phyloP scores from a whole-genome alignment of 257 asterid species.

The Linderniella brevidens region DNA sequence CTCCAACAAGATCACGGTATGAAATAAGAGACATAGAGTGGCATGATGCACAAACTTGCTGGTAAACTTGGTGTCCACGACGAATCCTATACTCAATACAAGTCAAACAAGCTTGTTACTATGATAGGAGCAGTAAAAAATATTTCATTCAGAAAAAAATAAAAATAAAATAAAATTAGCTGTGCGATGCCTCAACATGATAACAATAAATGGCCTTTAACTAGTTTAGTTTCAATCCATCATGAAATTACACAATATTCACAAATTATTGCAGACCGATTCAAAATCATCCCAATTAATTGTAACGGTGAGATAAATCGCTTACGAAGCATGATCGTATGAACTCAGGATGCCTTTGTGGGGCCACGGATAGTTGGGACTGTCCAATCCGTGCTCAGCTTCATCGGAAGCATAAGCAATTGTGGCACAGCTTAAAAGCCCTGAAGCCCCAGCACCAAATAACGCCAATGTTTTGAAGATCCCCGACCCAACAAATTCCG shows the following conservation, averaged over 20 bases:
- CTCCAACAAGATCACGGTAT: conserved; percentile 74
- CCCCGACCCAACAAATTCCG: conserved; percentile 13
- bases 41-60: conserved; percentile 73
- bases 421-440: conserved; percentile 26
- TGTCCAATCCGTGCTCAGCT: conserved; percentile 37
- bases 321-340: conserved; percentile 48
- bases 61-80: conserved; percentile 64
- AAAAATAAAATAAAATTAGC: background rate
- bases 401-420: conserved; percentile 30
- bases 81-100: conserved; percentile 33
- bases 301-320: background rate
- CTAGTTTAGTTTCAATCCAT: no score
- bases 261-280: background rate
- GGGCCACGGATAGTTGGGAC: conserved; percentile 42
- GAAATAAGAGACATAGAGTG: conserved; percentile 69
- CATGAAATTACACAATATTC: no score
- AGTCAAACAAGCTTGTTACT: background rate
- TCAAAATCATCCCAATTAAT: background rate
- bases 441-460: conserved; percentile 31
- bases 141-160: background rate
- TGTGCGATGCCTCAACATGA: no score
- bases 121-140: background rate
- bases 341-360: conserved; percentile 41
- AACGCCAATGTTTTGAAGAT: conserved; percentile 19
- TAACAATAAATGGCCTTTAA: no score